phyloP scores from a whole-genome alignment of 1,284 basidiomycete genomes.

The Rhodotorula sp. region DNA sequence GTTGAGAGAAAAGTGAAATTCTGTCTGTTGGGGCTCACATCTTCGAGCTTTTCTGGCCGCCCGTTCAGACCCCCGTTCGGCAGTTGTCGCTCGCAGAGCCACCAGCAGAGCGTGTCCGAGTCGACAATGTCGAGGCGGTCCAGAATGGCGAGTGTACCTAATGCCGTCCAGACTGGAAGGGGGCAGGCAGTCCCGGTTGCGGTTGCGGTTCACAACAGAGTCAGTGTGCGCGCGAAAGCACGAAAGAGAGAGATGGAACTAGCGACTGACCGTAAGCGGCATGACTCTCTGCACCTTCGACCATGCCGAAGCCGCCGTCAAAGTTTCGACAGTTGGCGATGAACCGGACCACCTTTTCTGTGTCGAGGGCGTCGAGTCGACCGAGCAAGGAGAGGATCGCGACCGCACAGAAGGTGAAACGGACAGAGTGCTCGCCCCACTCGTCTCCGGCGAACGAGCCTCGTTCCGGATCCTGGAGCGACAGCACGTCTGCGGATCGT shows the following conservation, averaged over 20 bases:
- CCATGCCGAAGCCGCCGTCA: slow-evolving; percentile 88
- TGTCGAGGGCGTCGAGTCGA: slow-evolving; percentile 57
- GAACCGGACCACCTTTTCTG: slow-evolving; percentile 62
- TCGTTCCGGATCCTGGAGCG: slow-evolving; percentile 71
- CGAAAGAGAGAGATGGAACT: too few species aligned
- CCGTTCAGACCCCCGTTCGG: slow-evolving; percentile 93
- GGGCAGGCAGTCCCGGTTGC: not conserved
- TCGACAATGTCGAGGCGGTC: slow-evolving; percentile 74
- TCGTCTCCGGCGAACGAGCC: slow-evolving; percentile 87
- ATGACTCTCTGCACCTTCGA: slow-evolving; percentile 85
- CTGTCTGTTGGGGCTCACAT: slow-evolving; percentile 59
- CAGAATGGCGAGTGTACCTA: slow-evolving; percentile 81
- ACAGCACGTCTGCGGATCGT: slow-evolving; percentile 57
- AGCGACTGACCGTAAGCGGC: slow-evolving; percentile 72
- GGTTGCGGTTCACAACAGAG: not conserved
- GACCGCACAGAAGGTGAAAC: slow-evolving; percentile 85
- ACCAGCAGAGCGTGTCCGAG: slow-evolving; percentile 73
- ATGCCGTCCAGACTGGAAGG: slow-evolving; percentile 77
- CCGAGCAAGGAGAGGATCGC: slow-evolving; percentile 78
- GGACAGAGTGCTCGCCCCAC: slow-evolving; percentile 87
- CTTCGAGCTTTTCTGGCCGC: slow-evolving; percentile 94
- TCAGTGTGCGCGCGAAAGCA: not conserved
- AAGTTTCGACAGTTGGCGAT: slow-evolving; percentile 81
- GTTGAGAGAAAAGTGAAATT: not conserved
- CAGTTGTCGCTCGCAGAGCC: slow-evolving; percentile 89